These are phyloP conservation scores for Vicia faba DNA, from an alignment of 306 rosid genomes.

Conservation along the genomic window DNA sequence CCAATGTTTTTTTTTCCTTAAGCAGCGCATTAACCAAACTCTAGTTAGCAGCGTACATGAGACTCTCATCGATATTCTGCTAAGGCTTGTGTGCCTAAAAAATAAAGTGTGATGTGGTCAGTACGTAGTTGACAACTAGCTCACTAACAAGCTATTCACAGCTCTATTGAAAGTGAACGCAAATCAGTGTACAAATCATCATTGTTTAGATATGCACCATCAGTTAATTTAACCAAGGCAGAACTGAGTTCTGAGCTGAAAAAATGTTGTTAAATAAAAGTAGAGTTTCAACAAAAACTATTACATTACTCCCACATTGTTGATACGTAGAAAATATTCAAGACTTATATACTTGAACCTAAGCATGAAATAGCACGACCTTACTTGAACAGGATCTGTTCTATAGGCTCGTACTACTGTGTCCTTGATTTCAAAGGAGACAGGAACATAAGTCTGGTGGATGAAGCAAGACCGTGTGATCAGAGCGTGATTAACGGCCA, in stretches of 20 bases:
- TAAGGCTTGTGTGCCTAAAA: constrained; percentile 45
- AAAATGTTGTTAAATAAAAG: no score
- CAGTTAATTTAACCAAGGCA: no score
- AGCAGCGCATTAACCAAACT: constrained; percentile 69
- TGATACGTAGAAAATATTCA: no score
- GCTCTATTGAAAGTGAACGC: not conserved
- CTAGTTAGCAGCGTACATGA: constrained; percentile 49
- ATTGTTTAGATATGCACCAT: no score
- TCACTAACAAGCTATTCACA: no score
- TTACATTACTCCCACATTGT: no score
- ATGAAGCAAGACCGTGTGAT: not conserved
- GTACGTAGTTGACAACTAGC: not conserved
- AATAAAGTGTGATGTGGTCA: not conserved
- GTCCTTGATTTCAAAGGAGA: constrained; percentile 2
- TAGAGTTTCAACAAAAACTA: no score
- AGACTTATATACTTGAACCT: no score
- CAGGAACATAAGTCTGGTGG: not conserved
- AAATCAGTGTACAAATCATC: no score
- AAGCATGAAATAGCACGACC: not conserved
- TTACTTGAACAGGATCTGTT: constrained; percentile 8
- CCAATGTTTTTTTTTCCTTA: constrained; percentile 75
- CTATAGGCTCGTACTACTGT: not conserved
- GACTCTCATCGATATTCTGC: constrained; percentile 63
- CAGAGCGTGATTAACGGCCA: not conserved
- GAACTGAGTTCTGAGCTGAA: no score